Base-by-base conservation (phyloP, 768 basidiomycete genomes). In the Tulasnella sp. region DNA sequence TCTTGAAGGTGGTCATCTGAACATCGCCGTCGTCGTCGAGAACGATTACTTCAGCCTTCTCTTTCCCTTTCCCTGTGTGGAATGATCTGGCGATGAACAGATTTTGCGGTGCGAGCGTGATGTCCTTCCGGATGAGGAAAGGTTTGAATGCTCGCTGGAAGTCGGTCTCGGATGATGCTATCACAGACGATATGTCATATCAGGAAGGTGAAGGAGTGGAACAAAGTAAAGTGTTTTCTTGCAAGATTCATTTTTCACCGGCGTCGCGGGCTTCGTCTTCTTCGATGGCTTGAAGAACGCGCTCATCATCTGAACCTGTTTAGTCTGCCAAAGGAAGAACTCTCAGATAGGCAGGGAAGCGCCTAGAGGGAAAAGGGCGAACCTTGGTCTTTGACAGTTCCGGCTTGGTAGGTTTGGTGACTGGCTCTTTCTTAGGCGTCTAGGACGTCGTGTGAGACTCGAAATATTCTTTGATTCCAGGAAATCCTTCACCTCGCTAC, bases 141-240 rank as follows among this genome's bases (percentile, higher is more conserved):
- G 89, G 83, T 64, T 80, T 83, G 74, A 96, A 96, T 0, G 76
- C 74, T 64, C 73, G 79, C 55, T 84, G 78, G 64, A 89, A 94
- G 48, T 92, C 85, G 15, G 79, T 78, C 27, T 75, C 73, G 1
- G 69, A 63, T 29, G 66, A 68, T 4, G 74, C 75, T 48, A 80
- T 24, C 10, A 24, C 4, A 31, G 34, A 38, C 34, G 41, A 24
- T 11, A n/a, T 41, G 41, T 55, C 5, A 55, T 17, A 10, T 24
- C 1, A 2, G 19, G 53, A 4, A 41, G 9, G 4, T 41, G 31
- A 15, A 41, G 42, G 53, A 55, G 19, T 21, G 25, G n/a, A 19
- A 19, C n/a, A n/a, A n/a, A n/a, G n/a, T n/a, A 21, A n/a, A 27
- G 19, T 27, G 5, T 19, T 7, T 48, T 10, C 25, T 27, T 2